Conservation (phyloP, 2,329 filamentous ascomycete genomes). For the Cordyceps fumosorosea region DNA sequence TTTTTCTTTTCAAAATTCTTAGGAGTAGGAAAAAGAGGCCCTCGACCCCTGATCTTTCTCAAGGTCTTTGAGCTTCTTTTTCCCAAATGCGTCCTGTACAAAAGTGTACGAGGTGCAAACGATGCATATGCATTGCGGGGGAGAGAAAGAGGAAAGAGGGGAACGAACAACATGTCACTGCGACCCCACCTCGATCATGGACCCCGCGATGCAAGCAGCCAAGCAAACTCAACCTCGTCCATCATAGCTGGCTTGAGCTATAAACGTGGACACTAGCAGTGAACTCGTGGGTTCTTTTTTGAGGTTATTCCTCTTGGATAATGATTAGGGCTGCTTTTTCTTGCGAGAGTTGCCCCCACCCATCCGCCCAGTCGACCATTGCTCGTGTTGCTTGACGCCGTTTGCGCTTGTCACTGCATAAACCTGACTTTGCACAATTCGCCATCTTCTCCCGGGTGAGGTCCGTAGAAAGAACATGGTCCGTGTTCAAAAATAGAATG, state of each 20-base stretch:
- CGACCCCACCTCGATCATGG: constrained; percentile 2
- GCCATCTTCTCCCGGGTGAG: no score
- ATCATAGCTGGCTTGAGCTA: background rate
- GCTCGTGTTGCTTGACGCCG: no score
- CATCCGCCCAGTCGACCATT: no score
- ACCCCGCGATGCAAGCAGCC: constrained; percentile 5
- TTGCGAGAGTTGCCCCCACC: no score
- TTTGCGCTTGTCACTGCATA: no score
- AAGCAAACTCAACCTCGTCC: background rate
- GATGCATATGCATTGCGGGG: background rate
- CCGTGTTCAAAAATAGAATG: no score
- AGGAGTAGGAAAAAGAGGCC: background rate
- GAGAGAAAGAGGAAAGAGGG: background rate
- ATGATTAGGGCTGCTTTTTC: no score
- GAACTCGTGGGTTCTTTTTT: background rate
- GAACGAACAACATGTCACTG: background rate
- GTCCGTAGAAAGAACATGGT: no score
- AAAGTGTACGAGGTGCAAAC: background rate
- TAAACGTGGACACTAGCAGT: background rate
- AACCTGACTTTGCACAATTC: no score
- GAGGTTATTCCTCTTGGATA: background rate
- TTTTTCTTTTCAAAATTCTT: no score
- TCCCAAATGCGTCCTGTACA: background rate
- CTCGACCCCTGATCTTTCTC: background rate
- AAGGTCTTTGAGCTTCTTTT: background rate